Percentiles rank a stretch among this genome's conserved stretches.
These are phyloP conservation scores for Pseudomonodictys pantanalensis DNA, from an alignment of 495 filamentous ascomycete species.

Conservation along the genomic window DNA sequence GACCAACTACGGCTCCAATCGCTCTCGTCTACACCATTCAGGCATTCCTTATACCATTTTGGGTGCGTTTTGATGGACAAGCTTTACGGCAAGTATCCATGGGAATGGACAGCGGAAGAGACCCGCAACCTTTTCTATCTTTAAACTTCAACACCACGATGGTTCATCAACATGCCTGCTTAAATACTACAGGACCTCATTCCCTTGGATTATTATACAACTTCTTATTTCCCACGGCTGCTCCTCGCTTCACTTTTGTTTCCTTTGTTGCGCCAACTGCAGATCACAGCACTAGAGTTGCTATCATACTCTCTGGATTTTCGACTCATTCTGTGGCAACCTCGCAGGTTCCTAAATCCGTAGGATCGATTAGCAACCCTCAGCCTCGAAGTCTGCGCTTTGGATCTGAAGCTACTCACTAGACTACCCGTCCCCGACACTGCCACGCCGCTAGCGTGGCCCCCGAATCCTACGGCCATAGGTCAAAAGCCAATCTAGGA, in stretches of 20 bases:
- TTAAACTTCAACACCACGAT: slow-evolving; percentile 20
- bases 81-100: slow-evolving; percentile 3
- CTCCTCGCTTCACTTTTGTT: neutral
- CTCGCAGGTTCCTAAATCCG: too few species aligned
- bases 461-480: too few species aligned
- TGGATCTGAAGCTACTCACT: too few species aligned
- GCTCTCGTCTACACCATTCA: slow-evolving; percentile 6
- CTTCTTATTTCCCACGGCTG: neutral
- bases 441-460: too few species aligned
- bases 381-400: too few species aligned
- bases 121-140: slow-evolving; percentile 14
- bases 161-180: neutral
- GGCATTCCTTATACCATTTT: slow-evolving; percentile 11
- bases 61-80: neutral
- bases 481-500: neutral
- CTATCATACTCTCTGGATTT: neutral
- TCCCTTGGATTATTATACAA: neutral
- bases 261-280: neutral
- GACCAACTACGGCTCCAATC: neutral
- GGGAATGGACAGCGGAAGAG: neutral
- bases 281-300: neutral
- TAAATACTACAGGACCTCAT: neutral
- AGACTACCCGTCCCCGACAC: too few species aligned
- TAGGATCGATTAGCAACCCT: too few species aligned
- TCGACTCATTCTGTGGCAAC: neutral